Conservation (phyloP, 257 asterid genomes). For the Solanum medicagineum region DNA sequence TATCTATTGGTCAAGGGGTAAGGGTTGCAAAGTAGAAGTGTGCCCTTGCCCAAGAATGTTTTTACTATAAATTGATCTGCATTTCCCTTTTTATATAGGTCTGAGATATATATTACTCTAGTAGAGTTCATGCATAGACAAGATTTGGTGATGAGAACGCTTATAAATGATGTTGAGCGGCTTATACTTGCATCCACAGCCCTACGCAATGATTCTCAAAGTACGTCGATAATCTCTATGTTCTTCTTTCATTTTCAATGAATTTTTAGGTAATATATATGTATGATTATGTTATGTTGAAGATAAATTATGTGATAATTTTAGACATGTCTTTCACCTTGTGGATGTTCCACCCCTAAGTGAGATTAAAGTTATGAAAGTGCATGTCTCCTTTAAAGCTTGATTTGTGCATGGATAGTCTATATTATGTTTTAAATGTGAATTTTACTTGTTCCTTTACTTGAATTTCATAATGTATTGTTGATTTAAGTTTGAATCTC, state of each 20-base stretch:
- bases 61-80: neutral
- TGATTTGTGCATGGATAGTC: too few relatives aligned
- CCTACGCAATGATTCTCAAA: neutral
- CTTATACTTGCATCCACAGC: neutral
- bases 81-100: slow-evolving; percentile 16
- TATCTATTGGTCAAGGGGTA: neutral
- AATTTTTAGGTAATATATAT: neutral
- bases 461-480: too few relatives aligned
- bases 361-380: too few relatives aligned
- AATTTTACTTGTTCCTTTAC: too few relatives aligned
- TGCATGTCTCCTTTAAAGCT: too few relatives aligned
- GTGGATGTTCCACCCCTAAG: too few relatives aligned
- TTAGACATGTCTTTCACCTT: too few relatives aligned
- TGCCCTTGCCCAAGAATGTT: neutral
- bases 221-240: neutral
- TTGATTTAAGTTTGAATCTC: too few relatives aligned
- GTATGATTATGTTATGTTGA: neutral
- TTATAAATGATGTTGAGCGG: slow-evolving; percentile 41
- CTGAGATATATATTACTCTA: slow-evolving; percentile 23
- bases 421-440: too few relatives aligned
- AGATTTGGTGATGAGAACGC: slow-evolving; percentile 33
- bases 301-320: neutral
- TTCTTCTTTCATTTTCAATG: neutral
- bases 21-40: neutral
- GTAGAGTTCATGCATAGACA: slow-evolving; percentile 18